Base-by-base conservation (phyloP, 2,329 filamentous ascomycete species). In the Lasiodiplodia hormozganensis region DNA sequence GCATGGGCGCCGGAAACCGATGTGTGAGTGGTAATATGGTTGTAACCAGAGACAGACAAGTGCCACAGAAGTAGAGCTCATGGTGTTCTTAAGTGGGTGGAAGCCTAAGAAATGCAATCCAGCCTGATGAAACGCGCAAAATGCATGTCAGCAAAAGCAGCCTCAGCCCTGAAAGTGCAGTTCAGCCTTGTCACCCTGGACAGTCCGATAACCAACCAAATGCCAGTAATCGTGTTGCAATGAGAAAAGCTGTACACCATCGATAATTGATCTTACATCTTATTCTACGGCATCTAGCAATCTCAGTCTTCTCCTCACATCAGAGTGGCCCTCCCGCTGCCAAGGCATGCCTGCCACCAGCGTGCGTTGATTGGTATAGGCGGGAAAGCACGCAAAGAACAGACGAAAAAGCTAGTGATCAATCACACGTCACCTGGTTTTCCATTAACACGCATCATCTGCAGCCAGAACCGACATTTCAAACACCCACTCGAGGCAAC, bases 121-220 rank as follows among this genome's bases (percentile, higher is more conserved):
- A 38, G 10, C 34, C 34, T 47, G 43, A 47, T 14, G 6, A 12
- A 21, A 40, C 10, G 34, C 25, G 4, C 54, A 40, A 38, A 8
- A 14, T 57, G 31, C 54, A 38, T 10, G n/a, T 25, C 8, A 34
- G 12, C 31, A 40, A 23, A 21, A 38, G 54, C 34, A 57, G n/a
- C 36, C 54, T 57, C 38, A 31, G n/a, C n/a, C 10, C 18, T 8
- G 54, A 57, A 57, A 57, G 54, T 57, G 54, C 54, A 57, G 11
- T 18, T 16, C 54, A 57, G 54, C 54, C 54, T 57, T 12, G 53
- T 16, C 28, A 28, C 54, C 43, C 21, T 10, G n/a, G 8, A 47
- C 43, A n/a, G 18, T 6, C 7, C 43, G 10, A 53, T 53, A 14
- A 4, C 7, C 10, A 53, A 23, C 11, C 23, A 28, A 18, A 28